Evolutionary conservation across 768 basidiomycete species (phyloP).

Genomic region (Candolleomyces eurysporus): DNA sequence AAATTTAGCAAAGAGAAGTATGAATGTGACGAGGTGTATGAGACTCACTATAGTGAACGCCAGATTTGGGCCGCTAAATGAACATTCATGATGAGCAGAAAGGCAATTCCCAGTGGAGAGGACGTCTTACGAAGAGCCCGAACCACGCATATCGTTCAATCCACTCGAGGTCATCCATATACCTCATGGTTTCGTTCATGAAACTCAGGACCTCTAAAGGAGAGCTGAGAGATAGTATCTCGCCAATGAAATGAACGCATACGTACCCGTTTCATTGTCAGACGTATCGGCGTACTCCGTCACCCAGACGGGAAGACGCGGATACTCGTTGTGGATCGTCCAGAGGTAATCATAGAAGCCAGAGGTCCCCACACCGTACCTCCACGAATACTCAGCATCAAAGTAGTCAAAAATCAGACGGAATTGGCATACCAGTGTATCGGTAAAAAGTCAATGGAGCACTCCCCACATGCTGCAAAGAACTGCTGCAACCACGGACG

Average conservation of each 20-base stretch:
- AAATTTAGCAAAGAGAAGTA: conserved; percentile 1
- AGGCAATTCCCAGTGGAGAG: not conserved
- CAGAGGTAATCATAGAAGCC: conserved; percentile 55
- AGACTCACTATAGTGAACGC: conserved; percentile 40
- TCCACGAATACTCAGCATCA: conserved; percentile 14
- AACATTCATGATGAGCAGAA: not conserved
- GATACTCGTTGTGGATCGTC: conserved; percentile 50
- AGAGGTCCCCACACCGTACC: conserved; percentile 58
- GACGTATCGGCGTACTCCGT: conserved; percentile 63
- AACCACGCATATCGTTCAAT: conserved; percentile 69
- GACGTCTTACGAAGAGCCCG: conserved; percentile 42
- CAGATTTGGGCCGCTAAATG: conserved; percentile 38
- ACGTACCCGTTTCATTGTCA: conserved; percentile 37
- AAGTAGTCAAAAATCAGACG: not conserved
- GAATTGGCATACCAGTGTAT: conserved; percentile 40
- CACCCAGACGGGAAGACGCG: conserved; percentile 56
- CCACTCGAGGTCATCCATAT: conserved; percentile 54
- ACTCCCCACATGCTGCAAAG: conserved; percentile 48
- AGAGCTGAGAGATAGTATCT: not conserved
- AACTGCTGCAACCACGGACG: conserved; percentile 55
- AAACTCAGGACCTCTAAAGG: conserved; percentile 46
- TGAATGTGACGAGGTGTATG: not conserved
- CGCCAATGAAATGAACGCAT: not conserved
- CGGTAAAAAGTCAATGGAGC: conserved; percentile 49
- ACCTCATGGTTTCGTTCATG: conserved; percentile 55